Evolutionary conservation across 2,329 filamentous ascomycete species (phyloP), one percentile per base, ranked within the genome.

Genomic region (Dothistroma pini): DNA sequence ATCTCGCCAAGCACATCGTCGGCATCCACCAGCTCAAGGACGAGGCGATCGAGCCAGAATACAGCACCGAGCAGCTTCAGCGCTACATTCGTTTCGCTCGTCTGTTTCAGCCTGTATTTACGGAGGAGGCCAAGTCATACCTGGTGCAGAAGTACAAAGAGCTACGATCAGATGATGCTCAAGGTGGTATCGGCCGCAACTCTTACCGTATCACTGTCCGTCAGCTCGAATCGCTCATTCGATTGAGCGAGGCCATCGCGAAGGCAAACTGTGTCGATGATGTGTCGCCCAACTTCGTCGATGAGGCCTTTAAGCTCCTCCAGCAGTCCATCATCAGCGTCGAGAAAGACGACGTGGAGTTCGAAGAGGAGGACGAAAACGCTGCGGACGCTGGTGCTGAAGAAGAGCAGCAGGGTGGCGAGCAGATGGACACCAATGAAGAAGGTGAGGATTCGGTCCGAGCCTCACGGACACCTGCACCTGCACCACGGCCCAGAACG

Each of bases 121-220:
- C 89, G 0, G 86, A 90, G 11, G 91, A 95, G 71, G 93, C 95
- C 22, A 95, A 91, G 77, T 83, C 87, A 52, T 82, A 92, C 7
- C 84, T 99, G 0, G 95, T 99, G 2, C 84, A 90, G 73, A 92
- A 91, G 73, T 99, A 99, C 83, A 96, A 97, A 79, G 93, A 97
- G 73, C 86, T 99, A 35, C 86, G 95, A 63, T 87, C 90, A 38
- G 93, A 97, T 72, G 95, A 99, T 71, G 89, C 93, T 0, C 93
- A 97, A 75, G 95, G 95, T 55, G 95, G 95, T 34, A 87, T 96
- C 54, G 95, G 95, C 62, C 86, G 91, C 72, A 97, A 97, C 78
- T 96, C 90, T 66, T 99, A 99, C 80, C 88, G 95, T 62, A 99
- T 99, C 75, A 99, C 95, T 0, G 95, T 99, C 54, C 86, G 95